Base-by-base conservation (phyloP, 371 early-diverging fungal species). In the Rhizopus delemar region DNA sequence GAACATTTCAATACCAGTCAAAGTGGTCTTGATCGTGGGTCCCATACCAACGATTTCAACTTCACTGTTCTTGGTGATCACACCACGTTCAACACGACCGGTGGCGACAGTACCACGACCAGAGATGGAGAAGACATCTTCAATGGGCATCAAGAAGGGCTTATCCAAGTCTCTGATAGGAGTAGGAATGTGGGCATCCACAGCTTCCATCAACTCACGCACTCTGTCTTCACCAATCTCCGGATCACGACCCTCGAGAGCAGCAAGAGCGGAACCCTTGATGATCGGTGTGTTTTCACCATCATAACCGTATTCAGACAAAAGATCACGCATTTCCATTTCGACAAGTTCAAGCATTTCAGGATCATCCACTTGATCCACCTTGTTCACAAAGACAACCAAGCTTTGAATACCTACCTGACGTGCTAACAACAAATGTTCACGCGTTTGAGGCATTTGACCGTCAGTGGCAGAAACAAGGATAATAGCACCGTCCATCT, bases 311-410 rank as follows among this genome's bases (percentile, higher is more conserved):
- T 96, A 96, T 72, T 93, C 90, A 62, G 76, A 71, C 48, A 98
- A 75, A 56, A 99, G 85, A 74, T 94, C 98, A 68, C 96, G 90
- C 95, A 99, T 98, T 79, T 99, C 99, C 93, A 96, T 95, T 58
- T 95, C 95, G 56, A 99, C 98, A 57, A 99, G 91, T 72, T 99
- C 97, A 66, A 97, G 84, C 94, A 97, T 95, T 74, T 95, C 98
- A 46, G 86, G 82, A 73, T 98, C 97, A 71, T 96, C 96, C 50
- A 99, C 86, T 61, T 92, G 92, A 75, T 99, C 99, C 38, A 96
- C 92, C 90, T 99, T 99, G 92, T 99, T 99, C 76, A 99, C 87
- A 70, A 96, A 98, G 41, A 99, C 98, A 63, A 99, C 97, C 60
- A 99, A 79, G 68, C 91, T 87, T 74, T 91, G 81, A 60, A 98